phyloP scores from a whole-genome alignment of 169 alveolate species.

The Babesia divergens region DNA sequence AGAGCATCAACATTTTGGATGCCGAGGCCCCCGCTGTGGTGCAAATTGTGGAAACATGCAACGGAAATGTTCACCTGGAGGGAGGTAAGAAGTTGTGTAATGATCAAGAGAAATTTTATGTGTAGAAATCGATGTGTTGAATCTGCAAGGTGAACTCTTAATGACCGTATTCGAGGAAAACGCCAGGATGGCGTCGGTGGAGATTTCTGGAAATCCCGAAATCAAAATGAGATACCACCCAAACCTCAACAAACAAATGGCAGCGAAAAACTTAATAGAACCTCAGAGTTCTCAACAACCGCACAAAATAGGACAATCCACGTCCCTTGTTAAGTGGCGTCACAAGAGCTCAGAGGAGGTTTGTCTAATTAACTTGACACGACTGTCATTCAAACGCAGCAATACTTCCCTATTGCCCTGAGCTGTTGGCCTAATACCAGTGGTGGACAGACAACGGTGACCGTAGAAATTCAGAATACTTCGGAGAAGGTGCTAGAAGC shows the following conservation, averaged over 20 bases:
- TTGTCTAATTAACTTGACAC: neutral
- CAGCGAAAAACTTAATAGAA: slow-evolving; percentile 45
- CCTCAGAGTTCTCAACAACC: slow-evolving; percentile 35
- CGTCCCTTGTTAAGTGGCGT: slow-evolving; percentile 61
- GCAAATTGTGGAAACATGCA: slow-evolving; percentile 52
- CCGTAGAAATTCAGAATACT: slow-evolving; percentile 52
- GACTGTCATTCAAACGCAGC: neutral
- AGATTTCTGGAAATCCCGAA: slow-evolving; percentile 26
- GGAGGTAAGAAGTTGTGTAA: slow-evolving; percentile 28
- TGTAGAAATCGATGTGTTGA: slow-evolving; percentile 44
- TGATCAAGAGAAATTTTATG: neutral
- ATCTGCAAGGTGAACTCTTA: slow-evolving; percentile 62
- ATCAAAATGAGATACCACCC: slow-evolving; percentile 63
- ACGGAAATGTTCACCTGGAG: slow-evolving; percentile 59
- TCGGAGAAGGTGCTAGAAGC: slow-evolving; percentile 15
- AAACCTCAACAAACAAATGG: slow-evolving; percentile 48
- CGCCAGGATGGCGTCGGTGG: slow-evolving; percentile 48
- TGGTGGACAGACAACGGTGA: slow-evolving; percentile 35
- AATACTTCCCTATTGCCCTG: slow-evolving; percentile 44
- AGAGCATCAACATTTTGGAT: slow-evolving; percentile 24
- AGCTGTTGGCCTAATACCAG: slow-evolving; percentile 61
- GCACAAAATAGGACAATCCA: slow-evolving; percentile 43
- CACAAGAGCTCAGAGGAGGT: slow-evolving; percentile 54
- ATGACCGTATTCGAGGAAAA: slow-evolving; percentile 56
- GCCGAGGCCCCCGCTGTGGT: slow-evolving; percentile 67